Base-by-base conservation (phyloP, 805 yeast species). In the Ogataea ganodermae region DNA sequence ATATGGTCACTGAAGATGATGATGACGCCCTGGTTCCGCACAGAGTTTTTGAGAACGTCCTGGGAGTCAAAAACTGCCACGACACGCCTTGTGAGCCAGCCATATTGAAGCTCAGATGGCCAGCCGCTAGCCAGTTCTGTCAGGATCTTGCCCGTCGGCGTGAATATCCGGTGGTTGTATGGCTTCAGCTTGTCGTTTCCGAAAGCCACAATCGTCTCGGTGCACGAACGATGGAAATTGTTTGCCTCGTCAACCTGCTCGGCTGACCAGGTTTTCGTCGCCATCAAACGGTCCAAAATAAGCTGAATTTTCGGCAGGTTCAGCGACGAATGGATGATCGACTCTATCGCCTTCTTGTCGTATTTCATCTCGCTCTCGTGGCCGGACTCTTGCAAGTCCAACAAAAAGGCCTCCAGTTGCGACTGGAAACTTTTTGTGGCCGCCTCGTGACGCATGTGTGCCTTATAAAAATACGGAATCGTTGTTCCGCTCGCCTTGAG, bases 391-490 rank as follows among this genome's bases (percentile, higher is more conserved):
- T 69, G 63, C 39, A 78, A 62, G 22, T 68, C 69, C 3, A 61
- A 58, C 6, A 74, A 58, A 48, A 82, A 76, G 2, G 63, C 66
- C 21, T 69, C 71, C 18, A 81, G 67, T 30, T 71, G 74, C 14
- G 67, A 55, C 14, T 75, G 68, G 56, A 89, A 89, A 44, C 76
- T 74, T 53, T 81, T 83, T 9, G 94, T 79, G 16, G 96, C 96
- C 7, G 97, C 96, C 66, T 91, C 96, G 66, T 92, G 97, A 48
- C 97, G 75, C 74, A 90, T 88, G 57, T 87, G 88, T 0, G 97
- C 96, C 61, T 90, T 88, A 69, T 88, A 92, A 63, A 90, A 92
- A 64, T 89, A 89, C 0, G 97, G 97, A 13, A 92, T 75, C 0
- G 94, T 83, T 43, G 81, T 76, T 3, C 90, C 94, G 60, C 95